Evolutionary conservation across 1,284 basidiomycete species (phyloP).

Genomic region (Pascua guehoae): DNA sequence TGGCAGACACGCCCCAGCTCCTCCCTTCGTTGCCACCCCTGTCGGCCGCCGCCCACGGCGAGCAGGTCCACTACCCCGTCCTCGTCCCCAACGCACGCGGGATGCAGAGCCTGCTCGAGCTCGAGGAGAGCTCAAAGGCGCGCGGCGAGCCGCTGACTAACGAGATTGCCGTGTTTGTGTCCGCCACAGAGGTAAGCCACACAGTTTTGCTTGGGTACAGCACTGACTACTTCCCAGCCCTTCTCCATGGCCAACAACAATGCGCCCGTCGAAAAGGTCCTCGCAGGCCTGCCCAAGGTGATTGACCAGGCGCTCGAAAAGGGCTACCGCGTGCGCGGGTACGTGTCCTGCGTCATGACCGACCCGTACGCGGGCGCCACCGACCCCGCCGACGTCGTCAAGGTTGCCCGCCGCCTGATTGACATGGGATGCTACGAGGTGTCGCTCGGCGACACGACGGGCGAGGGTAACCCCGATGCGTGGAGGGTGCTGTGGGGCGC

Average conservation of each 20-base stretch:
- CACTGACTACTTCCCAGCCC: conserved; percentile 41
- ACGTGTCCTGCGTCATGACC: conserved; percentile 72
- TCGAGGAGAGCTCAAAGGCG: conserved; percentile 27
- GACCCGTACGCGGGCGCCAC: conserved; percentile 82
- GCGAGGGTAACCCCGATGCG: conserved; percentile 70
- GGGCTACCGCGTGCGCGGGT: conserved; percentile 76
- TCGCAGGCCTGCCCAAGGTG: conserved; percentile 63
- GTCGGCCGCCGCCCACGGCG: conserved; percentile 40
- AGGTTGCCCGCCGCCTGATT: conserved; percentile 65
- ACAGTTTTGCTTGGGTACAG: not conserved
- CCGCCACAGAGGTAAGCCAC: conserved; percentile 66
- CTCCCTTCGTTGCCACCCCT: conserved; percentile 26
- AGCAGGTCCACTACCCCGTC: conserved; percentile 69
- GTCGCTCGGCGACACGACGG: conserved; percentile 87
- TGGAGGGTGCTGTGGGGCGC: conserved; percentile 67
- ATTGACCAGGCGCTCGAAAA: conserved; percentile 59
- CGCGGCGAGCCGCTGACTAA: conserved; percentile 54
- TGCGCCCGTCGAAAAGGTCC: conserved; percentile 66
- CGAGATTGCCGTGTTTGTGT: conserved; percentile 86
- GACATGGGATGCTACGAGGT: conserved; percentile 95
- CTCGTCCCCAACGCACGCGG: conserved; percentile 82
- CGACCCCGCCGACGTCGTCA: conserved; percentile 63
- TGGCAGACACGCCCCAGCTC: conserved; percentile 73
- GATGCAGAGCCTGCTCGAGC: conserved; percentile 61
- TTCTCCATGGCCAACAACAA: conserved; percentile 87